Conservation (phyloP, 2,329 filamentous ascomycete genomes). For the Colletotrichum kahawae region DNA sequence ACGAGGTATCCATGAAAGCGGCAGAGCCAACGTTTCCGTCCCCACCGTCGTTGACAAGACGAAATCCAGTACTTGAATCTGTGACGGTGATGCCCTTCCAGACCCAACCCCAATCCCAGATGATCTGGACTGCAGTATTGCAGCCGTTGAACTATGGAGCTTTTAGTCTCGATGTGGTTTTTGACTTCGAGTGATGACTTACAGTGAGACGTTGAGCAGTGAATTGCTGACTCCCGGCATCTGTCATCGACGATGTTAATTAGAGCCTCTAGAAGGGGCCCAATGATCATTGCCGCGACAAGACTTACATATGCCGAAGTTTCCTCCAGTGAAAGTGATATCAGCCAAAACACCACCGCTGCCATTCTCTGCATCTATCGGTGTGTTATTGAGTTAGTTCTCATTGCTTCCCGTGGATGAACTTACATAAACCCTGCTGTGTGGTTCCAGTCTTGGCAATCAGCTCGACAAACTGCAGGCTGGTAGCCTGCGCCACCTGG, state of each 20-base stretch:
- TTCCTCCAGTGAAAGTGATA: conserved; percentile 63
- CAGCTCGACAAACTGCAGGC: conserved; percentile 56
- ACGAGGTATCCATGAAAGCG: not conserved
- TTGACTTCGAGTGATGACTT: not conserved
- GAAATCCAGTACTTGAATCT: not conserved
- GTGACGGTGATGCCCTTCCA: not conserved
- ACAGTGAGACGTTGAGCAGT: conserved; percentile 65
- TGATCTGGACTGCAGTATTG: conserved; percentile 68
- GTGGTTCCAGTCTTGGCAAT: conserved; percentile 29
- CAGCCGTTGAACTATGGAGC: conserved; percentile 61
- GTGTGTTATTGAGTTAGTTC: accelerated
- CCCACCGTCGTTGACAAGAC: not conserved
- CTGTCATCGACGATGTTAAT: not conserved
- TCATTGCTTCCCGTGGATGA: accelerated
- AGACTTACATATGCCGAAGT: conserved; percentile 24
- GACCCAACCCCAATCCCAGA: conserved; percentile 76
- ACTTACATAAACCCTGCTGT: not conserved
- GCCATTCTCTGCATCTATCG: conserved; percentile 29
- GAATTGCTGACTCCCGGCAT: conserved; percentile 69
- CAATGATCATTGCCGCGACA: not conserved
- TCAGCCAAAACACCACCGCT: conserved; percentile 55
- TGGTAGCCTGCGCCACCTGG: conserved; percentile 65
- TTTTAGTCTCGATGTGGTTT: not conserved
- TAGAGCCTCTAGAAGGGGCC: not conserved
- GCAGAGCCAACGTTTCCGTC: not conserved